These are phyloP conservation scores for button mushroom (Agaricus bisporus) DNA, from an alignment of 768 basidiomycete genomes.

Conservation along the genomic window DNA sequence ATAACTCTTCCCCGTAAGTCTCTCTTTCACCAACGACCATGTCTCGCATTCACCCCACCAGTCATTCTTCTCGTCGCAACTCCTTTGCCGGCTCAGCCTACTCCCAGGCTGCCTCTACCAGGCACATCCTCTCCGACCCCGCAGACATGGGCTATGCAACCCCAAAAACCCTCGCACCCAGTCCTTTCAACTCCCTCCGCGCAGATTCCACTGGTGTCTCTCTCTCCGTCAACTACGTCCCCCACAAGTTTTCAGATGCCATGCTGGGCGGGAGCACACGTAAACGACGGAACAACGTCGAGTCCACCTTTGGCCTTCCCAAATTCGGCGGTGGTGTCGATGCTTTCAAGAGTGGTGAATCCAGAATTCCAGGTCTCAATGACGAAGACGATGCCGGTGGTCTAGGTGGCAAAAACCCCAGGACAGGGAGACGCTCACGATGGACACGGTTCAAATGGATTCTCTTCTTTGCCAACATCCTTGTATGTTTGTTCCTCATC, in stretches of 20 bases:
- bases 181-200: slow-evolving; percentile 29
- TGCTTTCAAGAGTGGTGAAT: slow-evolving; percentile 49
- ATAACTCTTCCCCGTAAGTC: slow-evolving; percentile 20
- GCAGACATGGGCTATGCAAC: not conserved
- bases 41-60: not conserved
- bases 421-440: slow-evolving; percentile 33
- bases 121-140: slow-evolving; percentile 34
- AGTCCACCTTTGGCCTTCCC: slow-evolving; percentile 29
- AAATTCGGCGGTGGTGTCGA: slow-evolving; percentile 68
- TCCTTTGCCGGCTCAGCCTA: slow-evolving; percentile 38
- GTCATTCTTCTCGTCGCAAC: slow-evolving; percentile 25
- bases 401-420: slow-evolving; percentile 16
- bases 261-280: slow-evolving; percentile 24
- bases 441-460: slow-evolving; percentile 89
- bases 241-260: slow-evolving; percentile 60
- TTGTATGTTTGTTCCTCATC: slow-evolving; percentile 24
- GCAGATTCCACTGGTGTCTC: slow-evolving; percentile 47
- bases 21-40: slow-evolving; percentile 2
- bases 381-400: slow-evolving; percentile 9
- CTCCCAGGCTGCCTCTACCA: slow-evolving; percentile 41
- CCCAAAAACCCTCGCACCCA: not conserved
- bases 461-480: slow-evolving; percentile 57
- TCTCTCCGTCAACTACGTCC: slow-evolving; percentile 69
- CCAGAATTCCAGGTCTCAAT: slow-evolving; percentile 32
- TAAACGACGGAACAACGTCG: slow-evolving; percentile 27